A percentile compares a stretch with the other conserved stretches of the same genome.
Evolutionary conservation across 140 eudicot genomes (phyloP).

Genomic region (Senecio squalidus): DNA sequence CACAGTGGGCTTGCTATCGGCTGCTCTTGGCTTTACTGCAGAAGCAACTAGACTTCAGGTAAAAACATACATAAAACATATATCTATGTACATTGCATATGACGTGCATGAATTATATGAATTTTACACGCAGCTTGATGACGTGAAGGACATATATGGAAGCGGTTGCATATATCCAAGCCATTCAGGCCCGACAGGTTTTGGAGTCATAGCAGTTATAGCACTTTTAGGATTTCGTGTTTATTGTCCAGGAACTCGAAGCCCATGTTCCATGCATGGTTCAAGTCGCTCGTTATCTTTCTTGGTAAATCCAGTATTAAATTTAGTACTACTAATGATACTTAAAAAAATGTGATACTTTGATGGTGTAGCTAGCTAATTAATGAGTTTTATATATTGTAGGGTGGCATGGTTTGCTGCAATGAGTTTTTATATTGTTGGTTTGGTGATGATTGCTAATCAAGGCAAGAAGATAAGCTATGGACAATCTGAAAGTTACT

Average conservation of each 20-base stretch:
- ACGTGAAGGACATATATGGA: neutral
- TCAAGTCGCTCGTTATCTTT: constrained; percentile 22
- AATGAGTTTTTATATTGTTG: neutral
- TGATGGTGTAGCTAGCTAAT: too few relatives aligned
- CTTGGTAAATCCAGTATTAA: constrained; percentile 13
- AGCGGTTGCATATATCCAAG: constrained; percentile 11
- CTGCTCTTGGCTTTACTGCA: constrained; percentile 22
- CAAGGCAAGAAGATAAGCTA: constrained; percentile 7
- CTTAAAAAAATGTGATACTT: too few relatives aligned
- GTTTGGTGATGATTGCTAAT: constrained; percentile 16
- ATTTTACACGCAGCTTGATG: constrained; percentile 17
- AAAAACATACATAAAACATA: too few relatives aligned
- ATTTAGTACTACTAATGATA: neutral
- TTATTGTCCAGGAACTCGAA: constrained; percentile 8
- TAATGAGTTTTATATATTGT: neutral
- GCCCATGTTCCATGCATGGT: neutral
- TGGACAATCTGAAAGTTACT: neutral
- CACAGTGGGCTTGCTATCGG: constrained; percentile 11
- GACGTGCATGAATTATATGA: neutral
- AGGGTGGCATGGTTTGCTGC: constrained; percentile 25
- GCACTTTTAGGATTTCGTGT: constrained; percentile 14
- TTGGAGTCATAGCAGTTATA: constrained; percentile 1
- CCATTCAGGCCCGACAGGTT: neutral
- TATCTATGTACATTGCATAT: too few relatives aligned
- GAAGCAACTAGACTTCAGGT: constrained; percentile 20